Evolutionary conservation across 768 basidiomycete genomes (phyloP), one percentile per base, ranked within the genome.

Genomic region (Kwoniella heveanensis): DNA sequence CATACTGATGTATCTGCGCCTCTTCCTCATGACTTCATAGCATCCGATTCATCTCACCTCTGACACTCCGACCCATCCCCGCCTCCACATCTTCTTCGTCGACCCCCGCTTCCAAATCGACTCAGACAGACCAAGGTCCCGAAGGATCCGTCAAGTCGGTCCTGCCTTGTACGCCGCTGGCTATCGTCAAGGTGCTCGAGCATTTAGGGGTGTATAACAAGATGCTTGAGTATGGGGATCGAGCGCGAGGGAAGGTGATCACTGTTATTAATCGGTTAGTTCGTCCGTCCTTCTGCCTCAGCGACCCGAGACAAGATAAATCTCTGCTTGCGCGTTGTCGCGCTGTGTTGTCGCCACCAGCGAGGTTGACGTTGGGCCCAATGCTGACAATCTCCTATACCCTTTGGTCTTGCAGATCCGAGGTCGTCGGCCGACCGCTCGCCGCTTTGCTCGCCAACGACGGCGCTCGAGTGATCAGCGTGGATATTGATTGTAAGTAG

Each of bases 371-470:
- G n/a, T n/a, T n/a, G n/a, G n/a, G n/a, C n/a, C n/a, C n/a, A n/a
- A n/a, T n/a, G n/a, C n/a, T n/a, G n/a, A n/a, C n/a, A 48, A 13
- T 52, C 6, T 27, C 3, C 51, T 52, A 29, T 15, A 37, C 21
- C 2, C 13, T 32, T 21, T 26, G 13, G 9, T 22, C 17, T n/a
- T 36, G 30, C 70, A 91, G 92, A 66, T 94, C 91, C 39, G 96
- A 99, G 79, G 96, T 99, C 36, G 96, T 99, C 17, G 96, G 96
- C 19, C 85, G 96, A 64, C 96, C 95, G 13, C 84, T 98, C n/a
- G 95, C 93, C 0, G 96, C 96, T 3, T 83, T 99, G 50, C 85
- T 98, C 46, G 87, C 94, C 2, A 99, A 99, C 77, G 96, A 99
- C 76, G 96, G 96, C 27, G 96, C 95, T 1, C 85, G 92, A 9